Base-by-base conservation (phyloP, 2,329 filamentous ascomycete species). In the Ceratocystiopsis brevicomis region DNA sequence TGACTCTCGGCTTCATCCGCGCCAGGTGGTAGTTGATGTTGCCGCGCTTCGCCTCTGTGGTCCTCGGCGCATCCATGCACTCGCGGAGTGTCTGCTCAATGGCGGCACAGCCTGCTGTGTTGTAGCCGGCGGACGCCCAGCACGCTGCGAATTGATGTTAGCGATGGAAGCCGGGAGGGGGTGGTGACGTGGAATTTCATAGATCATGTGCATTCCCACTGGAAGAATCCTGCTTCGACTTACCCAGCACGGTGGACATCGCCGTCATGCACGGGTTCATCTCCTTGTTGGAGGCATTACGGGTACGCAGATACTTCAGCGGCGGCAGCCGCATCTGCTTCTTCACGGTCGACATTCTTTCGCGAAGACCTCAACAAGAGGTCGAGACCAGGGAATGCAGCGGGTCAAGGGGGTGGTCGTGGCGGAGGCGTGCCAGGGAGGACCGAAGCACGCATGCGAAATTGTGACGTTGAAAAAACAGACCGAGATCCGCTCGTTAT, bases 11-110 rank as follows among this genome's bases (percentile, higher is more conserved):
- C 71, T 63, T 78, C 72, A 67, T 92, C 67, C 90, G 75, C 51
- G 73, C 72, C 38, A 96, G 67, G 59, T 95, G 87, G 68, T 87
- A 87, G 64, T 96, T 96, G 73, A 96, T 86, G 59, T 77, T 88
- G 65, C 78, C 84, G 57, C 74, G 73, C 32, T 58, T 55, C 42
- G 59, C 56, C 13, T 61, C 53, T 38, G 61, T 53, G 46, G 59
- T 67, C 67, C 55, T 75, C 49, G 79, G 77, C 44, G 72, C 72
- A 65, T 96, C 88, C 85, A 95, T 94, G 63, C 76, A 81, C 32
- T 61, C 59, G 25, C 77, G 69, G 47, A 81, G 63, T 43, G 73
- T 66, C 44, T 67, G 66, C 59, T 79, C 75, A 50, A 79, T 56
- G 37, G 66, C 64, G 19, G 66, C 65, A 57, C 75, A 79, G 35